Evolutionary conservation across 2,329 filamentous ascomycete species (phyloP), one percentile per base, ranked within the genome.

Genomic region (Myotisia sp.): DNA sequence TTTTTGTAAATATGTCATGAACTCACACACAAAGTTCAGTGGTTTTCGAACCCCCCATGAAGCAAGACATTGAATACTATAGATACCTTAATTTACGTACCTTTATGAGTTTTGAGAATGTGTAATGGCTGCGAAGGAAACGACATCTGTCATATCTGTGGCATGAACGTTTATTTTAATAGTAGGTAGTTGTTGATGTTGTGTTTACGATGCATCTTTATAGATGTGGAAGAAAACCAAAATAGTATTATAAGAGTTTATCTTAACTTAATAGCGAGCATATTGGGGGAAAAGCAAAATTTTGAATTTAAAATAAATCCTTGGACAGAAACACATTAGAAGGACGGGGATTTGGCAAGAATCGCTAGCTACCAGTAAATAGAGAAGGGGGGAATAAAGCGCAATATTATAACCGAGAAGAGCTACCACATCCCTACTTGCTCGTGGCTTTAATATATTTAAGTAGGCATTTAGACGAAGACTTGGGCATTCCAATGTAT

Each of bases 91-190:
- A 26, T 16, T 28, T 27, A 37, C 43, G 41, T 50, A 58, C 58
- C 60, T 51, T 55, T 57, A 39, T 64, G 61, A 29, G 61, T 61
- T 47, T 54, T 58, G 16, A 64, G 50, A 2, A 53, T 60, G 42
- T 63, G 59, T n/a, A 58, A 43, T 33, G 51, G 50, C n/a, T 46
- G 41, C 1, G 52, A 48, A n/a, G 61, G 57, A 34, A 64, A 58
- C 30, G 49, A 43, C 52, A 55, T 55, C 43, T 42, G 37, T 41
- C 22, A 28, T n/a, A n/a, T n/a, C n/a, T n/a, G 14, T 29, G 29
- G 35, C 17, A 34, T 33, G 29, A 30, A 24, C 18, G 31, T 30
- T 37, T 12, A 24, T 32, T 31, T 30, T 17, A 24, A 26, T 19
- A 16, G 26, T 14, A 32, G 16, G 24, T 22, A 16, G 29, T 14